Conservation (phyloP, 495 filamentous ascomycete species). For the Penicillium lividum region DNA sequence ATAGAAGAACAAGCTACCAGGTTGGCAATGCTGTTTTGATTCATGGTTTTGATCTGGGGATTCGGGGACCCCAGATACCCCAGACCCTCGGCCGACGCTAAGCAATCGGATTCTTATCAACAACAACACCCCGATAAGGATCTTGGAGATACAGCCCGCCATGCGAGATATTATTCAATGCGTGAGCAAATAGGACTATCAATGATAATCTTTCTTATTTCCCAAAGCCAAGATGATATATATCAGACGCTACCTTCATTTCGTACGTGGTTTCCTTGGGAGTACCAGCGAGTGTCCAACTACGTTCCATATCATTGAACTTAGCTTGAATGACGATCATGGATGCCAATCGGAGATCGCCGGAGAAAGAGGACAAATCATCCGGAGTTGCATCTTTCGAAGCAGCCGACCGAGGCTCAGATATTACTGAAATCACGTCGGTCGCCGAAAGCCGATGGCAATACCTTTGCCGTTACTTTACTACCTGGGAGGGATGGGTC, state of each 20-base stretch:
- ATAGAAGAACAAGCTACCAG: too few relatives aligned
- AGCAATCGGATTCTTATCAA: conserved; percentile 21
- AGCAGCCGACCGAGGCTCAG: conserved; percentile 7
- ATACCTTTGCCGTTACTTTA: conserved; percentile 40
- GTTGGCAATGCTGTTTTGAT: background rate
- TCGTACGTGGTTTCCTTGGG: background rate
- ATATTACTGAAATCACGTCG: conserved; percentile 16
- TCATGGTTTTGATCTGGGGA: background rate
- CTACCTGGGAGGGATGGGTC: conserved; percentile 67
- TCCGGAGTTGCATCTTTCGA: conserved; percentile 14
- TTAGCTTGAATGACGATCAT: conserved; percentile 2
- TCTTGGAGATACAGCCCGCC: conserved; percentile 8
- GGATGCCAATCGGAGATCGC: conserved; percentile 10
- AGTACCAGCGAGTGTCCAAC: background rate
- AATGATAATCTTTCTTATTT: background rate
- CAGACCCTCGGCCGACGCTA: conserved; percentile 23
- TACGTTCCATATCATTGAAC: background rate
- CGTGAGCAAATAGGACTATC: conserved; percentile 13
- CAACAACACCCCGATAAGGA: background rate
- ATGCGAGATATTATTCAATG: conserved; percentile 7
- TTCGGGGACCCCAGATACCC: conserved; percentile 4
- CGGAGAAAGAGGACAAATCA: conserved; percentile 14
- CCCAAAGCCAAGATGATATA: conserved; percentile 7
- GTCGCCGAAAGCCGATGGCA: conserved; percentile 27
- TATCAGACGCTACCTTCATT: conserved; percentile 3